These are phyloP conservation scores for Beauveria asiatica DNA, from an alignment of 2,329 filamentous ascomycete genomes.

Conservation along the genomic window DNA sequence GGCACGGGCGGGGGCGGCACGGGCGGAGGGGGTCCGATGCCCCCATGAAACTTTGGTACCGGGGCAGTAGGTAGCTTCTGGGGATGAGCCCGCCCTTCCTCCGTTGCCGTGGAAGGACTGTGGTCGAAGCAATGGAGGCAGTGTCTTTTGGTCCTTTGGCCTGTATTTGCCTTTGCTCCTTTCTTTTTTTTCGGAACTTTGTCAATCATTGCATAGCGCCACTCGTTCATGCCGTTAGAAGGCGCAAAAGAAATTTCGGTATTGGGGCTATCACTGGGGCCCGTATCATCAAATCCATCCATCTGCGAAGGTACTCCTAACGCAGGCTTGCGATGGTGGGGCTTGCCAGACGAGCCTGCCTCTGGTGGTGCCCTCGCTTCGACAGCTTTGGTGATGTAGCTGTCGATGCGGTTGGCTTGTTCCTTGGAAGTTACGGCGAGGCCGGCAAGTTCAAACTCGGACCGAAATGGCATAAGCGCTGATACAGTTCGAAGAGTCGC, in stretches of 20 bases:
- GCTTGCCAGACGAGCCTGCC: background rate
- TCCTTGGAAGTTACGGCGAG: constrained; percentile 46
- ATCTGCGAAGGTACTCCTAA: constrained; percentile 18
- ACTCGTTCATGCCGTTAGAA: constrained; percentile 23
- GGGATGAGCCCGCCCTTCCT: constrained; percentile 19
- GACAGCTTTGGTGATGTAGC: constrained; percentile 14
- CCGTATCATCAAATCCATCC: constrained; percentile 20
- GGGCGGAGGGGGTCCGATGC: constrained; percentile 4
- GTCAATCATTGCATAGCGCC: constrained; percentile 26
- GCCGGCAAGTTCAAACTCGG: constrained; percentile 44
- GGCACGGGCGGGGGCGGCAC: constrained; percentile 7
- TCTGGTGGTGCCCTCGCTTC: constrained; percentile 10
- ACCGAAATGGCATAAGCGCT: constrained; percentile 43
- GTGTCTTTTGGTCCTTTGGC: constrained; percentile 8
- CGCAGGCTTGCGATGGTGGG: background rate
- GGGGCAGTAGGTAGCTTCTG: constrained; percentile 8
- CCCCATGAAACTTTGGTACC: background rate
- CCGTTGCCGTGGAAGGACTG: constrained; percentile 17
- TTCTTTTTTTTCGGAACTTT: constrained; percentile 17
- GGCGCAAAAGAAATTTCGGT: constrained; percentile 25
- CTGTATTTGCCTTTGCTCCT: constrained; percentile 7
- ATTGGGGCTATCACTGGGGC: constrained; percentile 18
- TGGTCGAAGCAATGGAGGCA: constrained; percentile 24
- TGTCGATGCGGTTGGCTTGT: constrained; percentile 28
- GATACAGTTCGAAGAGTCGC: constrained; percentile 41